These are phyloP conservation scores for Arthrobotrys iridis DNA, from an alignment of 2,329 filamentous ascomycete species.

Conservation along the genomic window DNA sequence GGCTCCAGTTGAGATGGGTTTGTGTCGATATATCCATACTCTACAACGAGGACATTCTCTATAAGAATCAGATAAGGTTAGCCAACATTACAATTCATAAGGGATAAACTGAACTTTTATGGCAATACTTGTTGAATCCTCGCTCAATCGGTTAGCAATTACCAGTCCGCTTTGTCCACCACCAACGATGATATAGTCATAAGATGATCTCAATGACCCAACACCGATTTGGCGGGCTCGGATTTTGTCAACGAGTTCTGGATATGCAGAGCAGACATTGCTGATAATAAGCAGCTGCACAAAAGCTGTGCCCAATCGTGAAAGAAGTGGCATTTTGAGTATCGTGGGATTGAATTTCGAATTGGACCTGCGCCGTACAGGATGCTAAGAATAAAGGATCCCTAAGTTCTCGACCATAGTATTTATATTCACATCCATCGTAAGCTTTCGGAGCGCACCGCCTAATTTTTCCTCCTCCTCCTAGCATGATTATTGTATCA, in stretches of 20 bases:
- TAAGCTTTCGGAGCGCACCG: not conserved
- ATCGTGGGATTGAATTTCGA: not conserved
- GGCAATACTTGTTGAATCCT: slow-evolving; percentile 55
- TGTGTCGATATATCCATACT: slow-evolving; percentile 56
- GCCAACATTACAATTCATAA: not conserved
- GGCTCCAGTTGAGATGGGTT: slow-evolving; percentile 55
- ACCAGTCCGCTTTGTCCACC: slow-evolving; percentile 58
- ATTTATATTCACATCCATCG: slow-evolving; percentile 4
- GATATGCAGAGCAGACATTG: slow-evolving; percentile 27
- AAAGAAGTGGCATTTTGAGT: slow-evolving; percentile 5
- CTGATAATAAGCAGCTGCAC: slow-evolving; percentile 7
- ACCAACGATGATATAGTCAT: slow-evolving; percentile 58
- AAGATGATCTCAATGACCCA: slow-evolving; percentile 35
- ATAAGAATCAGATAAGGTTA: not conserved
- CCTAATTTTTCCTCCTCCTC: not conserved
- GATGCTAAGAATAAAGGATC: not conserved
- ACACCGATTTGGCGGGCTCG: slow-evolving; percentile 44
- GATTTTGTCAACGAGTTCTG: slow-evolving; percentile 43
- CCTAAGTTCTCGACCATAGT: not conserved
- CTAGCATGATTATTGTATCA: not conserved
- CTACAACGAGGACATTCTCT: slow-evolving; percentile 59
- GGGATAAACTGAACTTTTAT: not conserved
- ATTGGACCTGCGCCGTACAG: not conserved
- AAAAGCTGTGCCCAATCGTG: not conserved
- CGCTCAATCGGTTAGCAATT: slow-evolving; percentile 58